A percentile compares a stretch with the other conserved stretches of the same genome.
phyloP scores from a whole-genome alignment of 768 basidiomycete genomes.

The Glaciozyma martinii region DNA sequence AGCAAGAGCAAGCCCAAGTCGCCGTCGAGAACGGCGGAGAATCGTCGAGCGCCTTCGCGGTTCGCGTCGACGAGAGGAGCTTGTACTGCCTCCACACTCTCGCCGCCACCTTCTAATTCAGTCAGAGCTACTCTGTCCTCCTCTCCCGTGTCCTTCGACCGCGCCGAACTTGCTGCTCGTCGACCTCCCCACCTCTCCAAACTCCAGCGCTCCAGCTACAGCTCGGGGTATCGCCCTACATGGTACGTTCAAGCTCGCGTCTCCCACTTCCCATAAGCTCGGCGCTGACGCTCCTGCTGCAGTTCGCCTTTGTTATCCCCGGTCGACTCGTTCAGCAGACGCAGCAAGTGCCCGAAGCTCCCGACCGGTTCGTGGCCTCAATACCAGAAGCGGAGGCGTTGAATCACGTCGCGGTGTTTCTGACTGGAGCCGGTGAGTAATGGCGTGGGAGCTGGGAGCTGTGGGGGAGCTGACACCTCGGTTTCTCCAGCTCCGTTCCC shows the following conservation, averaged over 20 bases:
- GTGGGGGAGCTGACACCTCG: neutral
- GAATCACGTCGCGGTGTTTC: conserved; percentile 77
- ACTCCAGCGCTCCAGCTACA: no score
- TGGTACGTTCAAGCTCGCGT: neutral
- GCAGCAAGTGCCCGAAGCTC: conserved; percentile 12
- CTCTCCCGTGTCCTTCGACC: no score
- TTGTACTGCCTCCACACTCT: no score
- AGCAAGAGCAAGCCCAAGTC: no score
- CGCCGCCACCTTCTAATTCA: no score
- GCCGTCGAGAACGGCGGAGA: no score
- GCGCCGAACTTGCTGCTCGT: no score
- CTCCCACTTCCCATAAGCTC: neutral
- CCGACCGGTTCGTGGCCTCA: conserved; percentile 61
- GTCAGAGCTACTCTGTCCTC: no score
- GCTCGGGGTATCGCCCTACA: no score
- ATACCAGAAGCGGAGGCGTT: conserved; percentile 61
- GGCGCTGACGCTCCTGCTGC: no score
- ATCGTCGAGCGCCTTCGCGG: neutral
- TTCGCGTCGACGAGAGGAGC: conserved; percentile 6
- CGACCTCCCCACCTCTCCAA: no score
- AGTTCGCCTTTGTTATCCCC: conserved; percentile 5
- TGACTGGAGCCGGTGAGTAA: conserved; percentile 59
- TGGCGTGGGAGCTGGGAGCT: neutral
- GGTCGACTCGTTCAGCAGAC: conserved; percentile 1
- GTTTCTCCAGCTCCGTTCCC: conserved; percentile 12